Evolutionary conservation across 352 stramenopile species (phyloP), one percentile per base, ranked within the genome.

Genomic region (Phytophthora tubulina): DNA sequence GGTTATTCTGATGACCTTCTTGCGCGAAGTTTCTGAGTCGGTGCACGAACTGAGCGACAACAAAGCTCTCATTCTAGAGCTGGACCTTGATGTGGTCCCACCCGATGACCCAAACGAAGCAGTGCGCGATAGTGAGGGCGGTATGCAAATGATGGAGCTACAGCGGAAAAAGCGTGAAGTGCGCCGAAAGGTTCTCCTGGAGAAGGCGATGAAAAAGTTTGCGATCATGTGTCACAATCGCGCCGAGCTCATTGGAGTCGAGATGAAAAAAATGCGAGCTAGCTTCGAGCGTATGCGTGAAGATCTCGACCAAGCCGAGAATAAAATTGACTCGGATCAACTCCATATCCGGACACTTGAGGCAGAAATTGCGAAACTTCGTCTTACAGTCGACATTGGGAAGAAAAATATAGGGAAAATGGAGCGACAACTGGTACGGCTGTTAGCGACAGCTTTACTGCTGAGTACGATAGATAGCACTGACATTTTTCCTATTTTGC

Each of bases 181-280:
- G 33, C 82, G 82, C 0, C 83, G 82, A 50, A 90, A 92, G 51
- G 81, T 92, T 21, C 57, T 91, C 30, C 79, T 90, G 81, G 88
- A 95, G 35, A 91, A 90, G 63, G 75, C 76, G 8, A 85, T 91
- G 74, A 87, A 90, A 15, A 91, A 90, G 55, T 88, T 93, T 66
- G 78, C 63, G 2, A 85, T 92, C 49, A 58, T 81, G 63, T 93
- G 87, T 42, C 81, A 88, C 58, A 82, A 79, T 65, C 76, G 85
- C 5, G 80, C 80, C 4, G 80, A 89, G 57, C 74, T 93, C 11
- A 78, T 95, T 45, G 67, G 58, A 36, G 52, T 90, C 13, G 85
- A 95, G 63, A 63, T 93, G 61, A 75, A 82, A 38, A 89, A 82
- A 54, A 56, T 92, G 33, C 70, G 64, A 48, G 79, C 86, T 17